Evolutionary conservation across 1,284 basidiomycete species (phyloP).

Genomic region (Agaricales sp.): DNA sequence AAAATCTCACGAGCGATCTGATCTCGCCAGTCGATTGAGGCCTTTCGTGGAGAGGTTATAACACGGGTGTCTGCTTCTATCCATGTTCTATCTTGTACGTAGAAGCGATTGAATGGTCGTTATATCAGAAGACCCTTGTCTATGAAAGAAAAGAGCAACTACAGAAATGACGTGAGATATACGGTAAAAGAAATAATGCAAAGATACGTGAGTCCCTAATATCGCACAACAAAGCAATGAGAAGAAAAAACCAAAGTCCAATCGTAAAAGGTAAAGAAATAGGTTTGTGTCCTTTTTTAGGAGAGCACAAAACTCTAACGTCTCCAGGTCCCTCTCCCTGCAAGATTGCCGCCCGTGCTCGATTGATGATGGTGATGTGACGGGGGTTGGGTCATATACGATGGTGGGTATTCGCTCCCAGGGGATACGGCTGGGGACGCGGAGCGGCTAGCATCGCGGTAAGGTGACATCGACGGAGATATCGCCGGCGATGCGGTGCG

Average conservation of each 20-base stretch:
- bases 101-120: no score
- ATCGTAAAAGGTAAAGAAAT: background rate
- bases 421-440: background rate
- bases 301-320: background rate
- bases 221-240: no score
- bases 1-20: no score
- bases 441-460: background rate
- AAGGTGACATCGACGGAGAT: background rate
- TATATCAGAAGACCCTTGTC: no score
- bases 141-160: no score
- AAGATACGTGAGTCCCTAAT: background rate
- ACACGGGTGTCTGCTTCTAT: no score
- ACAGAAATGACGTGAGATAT: no score
- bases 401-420: background rate
- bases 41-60: no score
- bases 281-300: no score
- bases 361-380: background rate
- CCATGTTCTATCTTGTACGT: no score
- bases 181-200: no score
- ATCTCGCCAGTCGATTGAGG: no score
- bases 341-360: background rate
- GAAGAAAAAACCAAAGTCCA: background rate
- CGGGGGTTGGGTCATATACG: background rate
- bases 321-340: background rate
- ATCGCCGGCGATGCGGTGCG: background rate